Evolutionary conservation across 345 rosid species (phyloP).

Genomic region (Gossypium longicalyx): DNA sequence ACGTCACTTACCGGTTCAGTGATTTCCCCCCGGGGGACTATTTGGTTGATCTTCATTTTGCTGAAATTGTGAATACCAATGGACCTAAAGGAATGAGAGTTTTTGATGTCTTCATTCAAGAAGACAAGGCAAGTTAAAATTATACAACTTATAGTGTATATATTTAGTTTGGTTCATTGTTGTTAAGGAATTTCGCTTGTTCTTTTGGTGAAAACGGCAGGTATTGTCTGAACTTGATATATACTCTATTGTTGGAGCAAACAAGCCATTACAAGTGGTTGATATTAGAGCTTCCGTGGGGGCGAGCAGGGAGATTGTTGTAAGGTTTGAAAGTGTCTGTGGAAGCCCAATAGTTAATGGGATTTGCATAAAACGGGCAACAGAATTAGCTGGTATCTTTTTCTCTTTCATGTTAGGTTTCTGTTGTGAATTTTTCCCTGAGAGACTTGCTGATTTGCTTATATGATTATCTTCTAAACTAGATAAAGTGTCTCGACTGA

Average conservation of each 20-base stretch:
- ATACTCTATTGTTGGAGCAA: slow-evolving; percentile 44
- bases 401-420: background rate
- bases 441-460: slow-evolving; percentile 1
- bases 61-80: slow-evolving; percentile 41
- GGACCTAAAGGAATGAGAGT: slow-evolving; percentile 52
- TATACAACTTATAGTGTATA: background rate
- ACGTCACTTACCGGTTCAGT: slow-evolving; percentile 29
- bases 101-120: slow-evolving; percentile 43
- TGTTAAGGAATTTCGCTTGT: background rate
- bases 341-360: slow-evolving; percentile 41
- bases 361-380: slow-evolving; percentile 40
- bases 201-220: slow-evolving; percentile 24
- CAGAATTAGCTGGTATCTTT: slow-evolving; percentile 20
- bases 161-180: background rate
- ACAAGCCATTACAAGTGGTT: slow-evolving; percentile 39
- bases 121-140: slow-evolving; percentile 36
- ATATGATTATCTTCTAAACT: slow-evolving; percentile 6
- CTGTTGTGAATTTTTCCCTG: background rate
- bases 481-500: slow-evolving; percentile 12
- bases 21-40: slow-evolving; percentile 32
- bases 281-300: slow-evolving; percentile 32
- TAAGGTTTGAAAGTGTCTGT: slow-evolving; percentile 37
- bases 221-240: slow-evolving; percentile 42
- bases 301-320: slow-evolving; percentile 24
- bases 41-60: slow-evolving; percentile 48